Conservation (phyloP, 1,284 basidiomycete species). For the Ceratobasidium theobromae region DNA sequence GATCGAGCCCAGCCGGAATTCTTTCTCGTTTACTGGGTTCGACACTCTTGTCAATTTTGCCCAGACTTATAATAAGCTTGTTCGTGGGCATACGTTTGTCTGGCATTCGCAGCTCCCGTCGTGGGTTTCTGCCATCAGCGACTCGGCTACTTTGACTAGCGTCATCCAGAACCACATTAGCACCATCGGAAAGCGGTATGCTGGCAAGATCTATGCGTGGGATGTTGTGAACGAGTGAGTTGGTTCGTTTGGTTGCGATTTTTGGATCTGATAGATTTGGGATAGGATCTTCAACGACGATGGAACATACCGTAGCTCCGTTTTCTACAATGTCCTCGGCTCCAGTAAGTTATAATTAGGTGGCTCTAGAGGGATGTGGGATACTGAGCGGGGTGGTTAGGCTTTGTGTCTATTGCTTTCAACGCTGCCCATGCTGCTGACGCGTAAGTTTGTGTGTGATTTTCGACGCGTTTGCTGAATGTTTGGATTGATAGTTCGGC, state of each 20-base stretch:
- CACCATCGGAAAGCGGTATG: constrained; percentile 47
- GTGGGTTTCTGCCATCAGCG: constrained; percentile 46
- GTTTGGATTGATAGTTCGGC: constrained; percentile 24
- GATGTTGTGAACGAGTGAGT: constrained; percentile 46
- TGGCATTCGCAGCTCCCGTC: constrained; percentile 54
- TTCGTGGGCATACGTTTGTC: constrained; percentile 53
- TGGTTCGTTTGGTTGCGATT: background rate
- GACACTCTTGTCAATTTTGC: constrained; percentile 54
- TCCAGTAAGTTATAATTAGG: constrained; percentile 18
- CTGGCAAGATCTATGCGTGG: constrained; percentile 50
- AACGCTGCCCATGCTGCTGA: constrained; percentile 39
- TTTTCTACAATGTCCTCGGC: constrained; percentile 44
- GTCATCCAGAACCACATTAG: constrained; percentile 50
- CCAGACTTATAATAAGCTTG: constrained; percentile 48
- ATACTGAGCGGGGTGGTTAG: background rate
- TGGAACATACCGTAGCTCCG: constrained; percentile 47
- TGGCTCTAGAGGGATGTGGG: background rate
- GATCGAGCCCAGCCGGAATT: constrained; percentile 40
- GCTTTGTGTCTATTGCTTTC: constrained; percentile 38
- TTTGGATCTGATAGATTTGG: background rate
- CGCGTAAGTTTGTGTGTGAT: constrained; percentile 15
- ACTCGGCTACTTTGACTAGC: constrained; percentile 34
- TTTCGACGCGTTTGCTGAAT: background rate
- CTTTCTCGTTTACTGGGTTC: constrained; percentile 47
- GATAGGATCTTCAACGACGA: constrained; percentile 50